Evolutionary conservation across 2,329 filamentous ascomycete genomes (phyloP).

Genomic region (Penicillium sp.): DNA sequence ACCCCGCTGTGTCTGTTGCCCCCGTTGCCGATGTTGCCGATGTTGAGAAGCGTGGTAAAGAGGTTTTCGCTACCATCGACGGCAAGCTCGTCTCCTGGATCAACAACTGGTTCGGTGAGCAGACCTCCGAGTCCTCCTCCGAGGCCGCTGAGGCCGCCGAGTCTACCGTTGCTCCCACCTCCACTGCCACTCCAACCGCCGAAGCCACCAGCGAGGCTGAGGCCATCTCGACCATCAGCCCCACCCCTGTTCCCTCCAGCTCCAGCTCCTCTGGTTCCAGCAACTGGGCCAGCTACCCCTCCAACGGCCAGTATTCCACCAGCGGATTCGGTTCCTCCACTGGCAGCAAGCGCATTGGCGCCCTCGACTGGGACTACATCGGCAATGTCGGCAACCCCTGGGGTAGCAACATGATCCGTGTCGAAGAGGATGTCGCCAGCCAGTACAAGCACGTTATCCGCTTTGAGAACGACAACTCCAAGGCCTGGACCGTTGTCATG

Average conservation of each 20-base stretch:
- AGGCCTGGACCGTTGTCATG: conserved; percentile 38
- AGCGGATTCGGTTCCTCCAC: conserved; percentile 34
- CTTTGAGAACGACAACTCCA: conserved; percentile 30
- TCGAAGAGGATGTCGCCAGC: conserved; percentile 31
- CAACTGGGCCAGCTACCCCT: conserved; percentile 24
- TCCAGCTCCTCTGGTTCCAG: conserved; percentile 10
- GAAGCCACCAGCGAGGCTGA: conserved; percentile 12
- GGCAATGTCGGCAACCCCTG: conserved; percentile 40
- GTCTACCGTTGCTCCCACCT: conserved; percentile 14
- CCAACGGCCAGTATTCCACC: conserved; percentile 22
- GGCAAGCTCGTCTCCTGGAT: conserved; percentile 35
- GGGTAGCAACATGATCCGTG: conserved; percentile 42
- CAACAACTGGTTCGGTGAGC: conserved; percentile 34
- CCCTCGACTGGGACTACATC: conserved; percentile 26
- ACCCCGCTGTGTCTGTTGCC: conserved; percentile 1
- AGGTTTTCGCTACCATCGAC: conserved; percentile 34
- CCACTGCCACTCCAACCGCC: conserved; percentile 16
- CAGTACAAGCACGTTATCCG: conserved; percentile 38
- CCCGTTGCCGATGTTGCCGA: conserved; percentile 1
- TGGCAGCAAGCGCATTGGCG: conserved; percentile 17
- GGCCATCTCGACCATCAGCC: background rate
- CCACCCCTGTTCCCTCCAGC: conserved; percentile 3
- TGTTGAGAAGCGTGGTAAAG: conserved; percentile 32
- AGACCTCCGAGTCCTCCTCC: conserved; percentile 11
- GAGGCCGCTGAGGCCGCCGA: background rate